Base-by-base conservation (phyloP, 164 flowering plant genomes). In the Macadamia integrifolia region DNA sequence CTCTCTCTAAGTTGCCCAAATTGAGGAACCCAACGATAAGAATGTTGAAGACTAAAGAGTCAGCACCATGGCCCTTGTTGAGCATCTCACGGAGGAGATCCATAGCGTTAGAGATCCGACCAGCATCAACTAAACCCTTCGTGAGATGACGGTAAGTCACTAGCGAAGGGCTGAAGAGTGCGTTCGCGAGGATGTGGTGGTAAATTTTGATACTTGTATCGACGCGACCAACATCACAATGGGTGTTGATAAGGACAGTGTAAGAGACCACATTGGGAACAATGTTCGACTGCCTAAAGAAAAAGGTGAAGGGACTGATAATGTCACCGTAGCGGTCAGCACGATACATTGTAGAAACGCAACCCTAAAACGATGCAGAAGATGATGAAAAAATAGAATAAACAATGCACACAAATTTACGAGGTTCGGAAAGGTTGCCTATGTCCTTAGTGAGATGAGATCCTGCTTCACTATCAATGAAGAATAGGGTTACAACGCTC, bases 101-200 rank as follows among this genome's bases (percentile, higher is more conserved):
- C 29, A 88, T 66, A 0, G 86, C 93, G 12, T 89, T 92, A 18
- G 65, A 74, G 11, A 89, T 81, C 49, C 93, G 78, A 10, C 78
- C 85, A 0, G 84, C 75, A 18, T 87, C 86, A 18, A 88, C 66
- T 29, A 91, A 70, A 6, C 95, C 97, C 61, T 88, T 89, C 0
- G 89, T 86, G 57, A 91, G 76, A 70, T 89, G 91, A 50, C 87
- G 76, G 69, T 83, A 89, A 8, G 91, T 87, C 6, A 85, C 86
- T 1, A 78, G 30, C 0, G 89, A 85, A 0, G 97, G 97, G 62
- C 84, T 75, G 72, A 84, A 89, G 0, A 91, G 95, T 6, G 97
- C 95, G 14, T 79, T 70, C 3, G 75, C 87, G 23, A 23, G 61
- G 30, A 91, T 79, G 29, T 83, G 76, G 2, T 74, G 67, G 65